A percentile compares a stretch with the other conserved stretches of the same genome.
These are phyloP conservation scores for Dalbergia cochinchinensis DNA, from an alignment of 306 rosid species.

Conservation along the genomic window DNA sequence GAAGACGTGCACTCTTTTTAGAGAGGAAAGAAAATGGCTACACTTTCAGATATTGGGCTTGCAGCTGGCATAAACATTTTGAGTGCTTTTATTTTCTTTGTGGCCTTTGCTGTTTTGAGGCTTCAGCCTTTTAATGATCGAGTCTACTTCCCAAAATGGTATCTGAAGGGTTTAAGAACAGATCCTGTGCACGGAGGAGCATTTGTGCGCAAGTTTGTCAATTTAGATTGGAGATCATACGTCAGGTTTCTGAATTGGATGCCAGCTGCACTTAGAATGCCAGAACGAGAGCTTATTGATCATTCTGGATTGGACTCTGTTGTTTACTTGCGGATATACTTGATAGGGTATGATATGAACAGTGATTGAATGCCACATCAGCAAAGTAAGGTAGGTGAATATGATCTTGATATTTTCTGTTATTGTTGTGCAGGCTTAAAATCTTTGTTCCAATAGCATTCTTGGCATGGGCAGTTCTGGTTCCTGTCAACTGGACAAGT, in stretches of 20 bases:
- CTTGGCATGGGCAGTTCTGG: slow-evolving; percentile 84
- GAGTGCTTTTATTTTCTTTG: slow-evolving; percentile 78
- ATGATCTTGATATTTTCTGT: slow-evolving; percentile 34
- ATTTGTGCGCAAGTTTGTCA: slow-evolving; percentile 78
- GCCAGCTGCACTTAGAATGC: slow-evolving; percentile 95
- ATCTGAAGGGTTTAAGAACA: slow-evolving; percentile 77
- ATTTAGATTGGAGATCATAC: slow-evolving; percentile 86
- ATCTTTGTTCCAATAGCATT: slow-evolving; percentile 90
- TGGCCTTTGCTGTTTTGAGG: slow-evolving; percentile 86
- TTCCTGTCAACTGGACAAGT: slow-evolving; percentile 84
- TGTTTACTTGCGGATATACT: slow-evolving; percentile 93
- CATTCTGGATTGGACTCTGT: slow-evolving; percentile 98
- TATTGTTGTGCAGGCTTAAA: slow-evolving; percentile 75
- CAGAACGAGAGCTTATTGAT: slow-evolving; percentile 94
- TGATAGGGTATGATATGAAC: slow-evolving; percentile 82
- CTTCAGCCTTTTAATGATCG: slow-evolving; percentile 96
- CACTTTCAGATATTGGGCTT: slow-evolving; percentile 74
- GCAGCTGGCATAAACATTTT: slow-evolving; percentile 81
- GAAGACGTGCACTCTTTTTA: slow-evolving; percentile 37
- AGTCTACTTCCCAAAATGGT: slow-evolving; percentile 98
- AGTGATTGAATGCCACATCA: slow-evolving; percentile 22
- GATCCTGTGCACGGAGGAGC: slow-evolving; percentile 81
- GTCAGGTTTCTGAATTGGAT: slow-evolving; percentile 85
- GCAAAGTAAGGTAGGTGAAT: background rate
- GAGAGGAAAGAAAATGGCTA: slow-evolving; percentile 66